A percentile compares a stretch with the other conserved stretches of the same genome.
Conservation (phyloP, 192 early-diverging fungal genomes). For the Spizellomyces punctatus region DNA sequence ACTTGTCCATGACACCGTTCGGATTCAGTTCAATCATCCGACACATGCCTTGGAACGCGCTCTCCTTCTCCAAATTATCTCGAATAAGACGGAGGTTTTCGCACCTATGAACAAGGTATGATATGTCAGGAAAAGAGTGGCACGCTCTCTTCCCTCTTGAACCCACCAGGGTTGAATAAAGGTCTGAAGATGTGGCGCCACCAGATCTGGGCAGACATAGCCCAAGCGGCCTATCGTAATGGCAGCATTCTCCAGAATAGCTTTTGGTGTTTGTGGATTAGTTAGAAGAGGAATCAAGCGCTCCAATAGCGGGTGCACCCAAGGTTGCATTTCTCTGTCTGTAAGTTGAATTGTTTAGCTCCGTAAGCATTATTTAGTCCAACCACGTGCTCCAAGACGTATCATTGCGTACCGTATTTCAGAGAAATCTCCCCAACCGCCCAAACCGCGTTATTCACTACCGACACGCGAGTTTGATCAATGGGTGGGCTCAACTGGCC, state of each 20-base stretch:
- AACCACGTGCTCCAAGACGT: background rate
- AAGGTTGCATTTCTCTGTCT: constrained; percentile 79
- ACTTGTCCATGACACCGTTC: constrained; percentile 50
- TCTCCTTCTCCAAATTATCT: constrained; percentile 96
- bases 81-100: constrained; percentile 75
- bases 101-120: constrained; percentile 34
- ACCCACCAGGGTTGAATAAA: constrained; percentile 86
- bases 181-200: constrained; percentile 82
- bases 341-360: background rate
- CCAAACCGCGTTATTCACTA: constrained; percentile 99
- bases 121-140: background rate
- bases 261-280: constrained; percentile 54
- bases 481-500: constrained; percentile 44
- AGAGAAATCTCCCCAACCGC: constrained; percentile 95
- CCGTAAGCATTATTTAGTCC: background rate
- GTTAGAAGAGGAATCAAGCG: constrained; percentile 84
- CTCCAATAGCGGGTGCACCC: constrained; percentile 77
- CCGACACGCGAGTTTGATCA: constrained; percentile 56
- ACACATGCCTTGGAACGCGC: constrained; percentile 94
- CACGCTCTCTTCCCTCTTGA: no score
- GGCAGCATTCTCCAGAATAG: constrained; percentile 89
- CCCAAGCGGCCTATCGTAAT: constrained; percentile 98
- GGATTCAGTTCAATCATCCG: constrained; percentile 91
- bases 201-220: constrained; percentile 75
- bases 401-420: constrained; percentile 50